Evolutionary conservation across 2,329 filamentous ascomycete species (phyloP).

Genomic region (Nemania diffusa): DNA sequence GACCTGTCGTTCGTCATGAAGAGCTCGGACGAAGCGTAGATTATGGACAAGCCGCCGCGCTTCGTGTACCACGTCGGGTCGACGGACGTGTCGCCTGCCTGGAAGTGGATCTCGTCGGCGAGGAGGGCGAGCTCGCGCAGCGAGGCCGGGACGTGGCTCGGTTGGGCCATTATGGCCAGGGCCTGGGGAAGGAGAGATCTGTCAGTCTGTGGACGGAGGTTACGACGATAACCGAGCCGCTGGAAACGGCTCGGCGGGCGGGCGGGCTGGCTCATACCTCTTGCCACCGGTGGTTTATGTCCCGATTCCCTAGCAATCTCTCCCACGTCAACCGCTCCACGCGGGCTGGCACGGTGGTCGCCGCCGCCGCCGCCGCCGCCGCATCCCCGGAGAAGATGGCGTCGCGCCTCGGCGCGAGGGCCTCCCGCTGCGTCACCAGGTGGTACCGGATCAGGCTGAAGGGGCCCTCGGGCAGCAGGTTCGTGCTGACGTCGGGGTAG

Average conservation of each 20-base stretch:
- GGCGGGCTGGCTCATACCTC: conserved; percentile 68
- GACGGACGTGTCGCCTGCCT: conserved; percentile 83
- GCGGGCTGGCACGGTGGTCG: conserved; percentile 59
- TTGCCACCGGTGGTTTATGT: conserved; percentile 82
- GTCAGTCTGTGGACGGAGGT: not conserved
- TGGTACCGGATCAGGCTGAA: conserved; percentile 87
- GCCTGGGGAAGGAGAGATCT: conserved; percentile 63
- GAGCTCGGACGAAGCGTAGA: conserved; percentile 80
- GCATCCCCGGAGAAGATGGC: conserved; percentile 51
- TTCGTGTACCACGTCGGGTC: conserved; percentile 88
- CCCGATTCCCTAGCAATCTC: conserved; percentile 77
- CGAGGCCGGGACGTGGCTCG: conserved; percentile 78
- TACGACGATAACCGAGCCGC: too few species aligned
- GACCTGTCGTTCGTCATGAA: conserved; percentile 94
- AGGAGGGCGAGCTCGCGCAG: conserved; percentile 82
- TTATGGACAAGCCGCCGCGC: conserved; percentile 64
- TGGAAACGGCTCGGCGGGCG: too few species aligned
- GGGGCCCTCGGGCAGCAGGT: conserved; percentile 80
- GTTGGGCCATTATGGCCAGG: conserved; percentile 88
- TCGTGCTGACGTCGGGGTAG: conserved; percentile 86
- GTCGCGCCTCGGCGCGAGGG: conserved; percentile 59
- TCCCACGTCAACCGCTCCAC: conserved; percentile 80
- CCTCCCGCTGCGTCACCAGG: conserved; percentile 72
- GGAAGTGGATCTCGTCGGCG: conserved; percentile 91
- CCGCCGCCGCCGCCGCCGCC: conserved; percentile 38